Percentiles rank a stretch among this genome's conserved stretches.
These are phyloP conservation scores for Amoeboaphelidium protococcarum DNA, from an alignment of 371 early-diverging fungal species.

Conservation along the genomic window DNA sequence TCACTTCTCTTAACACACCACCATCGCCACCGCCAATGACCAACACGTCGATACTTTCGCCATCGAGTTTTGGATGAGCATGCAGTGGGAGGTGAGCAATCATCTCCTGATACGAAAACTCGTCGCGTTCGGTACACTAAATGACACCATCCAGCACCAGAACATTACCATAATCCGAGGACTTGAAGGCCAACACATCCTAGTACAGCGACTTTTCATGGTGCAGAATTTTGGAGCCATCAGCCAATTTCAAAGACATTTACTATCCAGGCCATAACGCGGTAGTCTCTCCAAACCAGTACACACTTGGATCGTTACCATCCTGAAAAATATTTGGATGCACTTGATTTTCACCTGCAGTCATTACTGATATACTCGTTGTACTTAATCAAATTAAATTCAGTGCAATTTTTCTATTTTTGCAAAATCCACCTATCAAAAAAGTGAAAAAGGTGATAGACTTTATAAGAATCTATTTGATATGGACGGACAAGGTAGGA, in stretches of 20 bases:
- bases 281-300: constrained; percentile 82
- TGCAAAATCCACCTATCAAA: no score
- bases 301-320: no score
- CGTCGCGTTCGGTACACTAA: constrained; percentile 90
- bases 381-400: no score
- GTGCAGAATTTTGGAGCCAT: constrained; percentile 41
- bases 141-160: constrained; percentile 89
- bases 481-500: no score
- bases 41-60: constrained; percentile 68
- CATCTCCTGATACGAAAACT: constrained; percentile 81
- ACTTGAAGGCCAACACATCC: constrained; percentile 87
- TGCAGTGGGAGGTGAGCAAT: constrained; percentile 82
- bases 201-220: constrained; percentile 73
- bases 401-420: no score
- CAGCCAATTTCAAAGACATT: constrained; percentile 12
- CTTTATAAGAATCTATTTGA: no score
- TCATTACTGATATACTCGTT: no score
- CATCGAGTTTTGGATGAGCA: constrained; percentile 65
- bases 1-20: constrained; percentile 84
- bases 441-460: no score
- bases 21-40: constrained; percentile 97
- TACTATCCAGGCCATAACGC: constrained; percentile 92
- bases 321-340: no score
- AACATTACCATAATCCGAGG: constrained; percentile 75
- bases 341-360: no score